These are phyloP conservation scores for Ascobolus immersus DNA, from an alignment of 495 filamentous ascomycete genomes.

Conservation along the genomic window DNA sequence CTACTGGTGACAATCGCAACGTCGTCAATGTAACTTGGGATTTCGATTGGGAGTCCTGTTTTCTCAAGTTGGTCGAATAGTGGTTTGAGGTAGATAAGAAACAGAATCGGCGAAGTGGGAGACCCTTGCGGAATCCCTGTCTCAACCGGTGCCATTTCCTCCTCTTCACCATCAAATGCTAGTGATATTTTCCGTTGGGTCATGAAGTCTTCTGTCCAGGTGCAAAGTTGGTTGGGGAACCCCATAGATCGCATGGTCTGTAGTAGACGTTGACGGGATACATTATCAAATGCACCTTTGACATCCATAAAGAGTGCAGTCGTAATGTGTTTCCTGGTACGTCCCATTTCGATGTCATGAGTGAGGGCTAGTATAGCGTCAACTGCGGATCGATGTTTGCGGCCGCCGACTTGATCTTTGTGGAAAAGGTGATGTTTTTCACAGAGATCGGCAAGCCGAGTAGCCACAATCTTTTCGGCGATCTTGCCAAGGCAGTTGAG, in stretches of 20 bases:
- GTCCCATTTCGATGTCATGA: too few relatives aligned
- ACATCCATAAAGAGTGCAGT: slow-evolving; percentile 3
- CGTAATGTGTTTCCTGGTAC: too few relatives aligned
- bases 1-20: too few relatives aligned
- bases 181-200: neutral
- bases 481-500: too few relatives aligned
- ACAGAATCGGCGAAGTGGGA: neutral
- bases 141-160: neutral
- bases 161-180: neutral
- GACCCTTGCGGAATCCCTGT: slow-evolving; percentile 2
- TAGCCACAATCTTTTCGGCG: too few relatives aligned
- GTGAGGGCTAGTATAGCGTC: too few relatives aligned
- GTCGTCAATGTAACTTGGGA: too few relatives aligned
- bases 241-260: neutral
- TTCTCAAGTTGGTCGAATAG: neutral
- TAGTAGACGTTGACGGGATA: neutral
- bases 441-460: too few relatives aligned
- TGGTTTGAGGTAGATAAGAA: neutral
- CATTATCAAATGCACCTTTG: neutral
- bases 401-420: too few relatives aligned
- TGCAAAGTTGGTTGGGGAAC: neutral
- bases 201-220: slow-evolving; percentile 1
- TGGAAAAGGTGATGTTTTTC: too few relatives aligned
- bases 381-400: too few relatives aligned
- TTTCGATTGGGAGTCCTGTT: too few relatives aligned